A percentile compares a stretch with the other conserved stretches of the same genome.
Evolutionary conservation across 257 asterid species (phyloP).

Genomic region (Przewalskia tangutica): DNA sequence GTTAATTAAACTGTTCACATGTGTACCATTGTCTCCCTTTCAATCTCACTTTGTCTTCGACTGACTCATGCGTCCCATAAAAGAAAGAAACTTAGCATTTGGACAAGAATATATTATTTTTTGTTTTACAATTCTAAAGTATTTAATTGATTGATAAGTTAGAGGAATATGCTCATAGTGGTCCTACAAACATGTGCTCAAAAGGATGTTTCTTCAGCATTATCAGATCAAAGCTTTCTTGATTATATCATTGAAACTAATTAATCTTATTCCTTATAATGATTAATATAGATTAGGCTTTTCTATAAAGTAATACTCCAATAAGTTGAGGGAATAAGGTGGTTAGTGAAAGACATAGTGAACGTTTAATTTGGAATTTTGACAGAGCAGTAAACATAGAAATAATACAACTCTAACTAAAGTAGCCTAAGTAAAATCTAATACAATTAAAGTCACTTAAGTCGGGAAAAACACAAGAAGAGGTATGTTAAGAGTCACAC

Average conservation of each 20-base stretch:
- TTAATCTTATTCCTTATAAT: not conserved
- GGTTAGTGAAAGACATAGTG: not conserved
- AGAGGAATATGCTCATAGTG: not conserved
- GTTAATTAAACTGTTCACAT: constrained; percentile 5
- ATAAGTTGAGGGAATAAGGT: not conserved
- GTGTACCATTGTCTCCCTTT: constrained; percentile 10
- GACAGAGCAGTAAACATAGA: not conserved
- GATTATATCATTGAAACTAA: not conserved
- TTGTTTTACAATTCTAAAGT: not conserved
- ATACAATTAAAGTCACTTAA: not conserved
- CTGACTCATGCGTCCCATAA: not conserved
- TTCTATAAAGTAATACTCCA: not conserved
- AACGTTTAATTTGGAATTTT: not conserved
- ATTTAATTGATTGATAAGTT: not conserved
- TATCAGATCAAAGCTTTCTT: not conserved
- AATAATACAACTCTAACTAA: not conserved
- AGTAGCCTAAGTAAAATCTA: not conserved
- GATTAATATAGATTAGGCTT: not conserved
- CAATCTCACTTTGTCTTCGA: constrained; percentile 2
- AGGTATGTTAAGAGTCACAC: too few relatives aligned
- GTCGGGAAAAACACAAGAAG: too few relatives aligned
- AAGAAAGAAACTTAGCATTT: not conserved
- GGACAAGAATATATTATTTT: not conserved
- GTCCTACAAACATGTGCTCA: constrained; percentile 4
- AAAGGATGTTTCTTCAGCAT: not conserved